Base-by-base conservation (phyloP, 495 filamentous ascomycete species). In the Collariella sp. region DNA sequence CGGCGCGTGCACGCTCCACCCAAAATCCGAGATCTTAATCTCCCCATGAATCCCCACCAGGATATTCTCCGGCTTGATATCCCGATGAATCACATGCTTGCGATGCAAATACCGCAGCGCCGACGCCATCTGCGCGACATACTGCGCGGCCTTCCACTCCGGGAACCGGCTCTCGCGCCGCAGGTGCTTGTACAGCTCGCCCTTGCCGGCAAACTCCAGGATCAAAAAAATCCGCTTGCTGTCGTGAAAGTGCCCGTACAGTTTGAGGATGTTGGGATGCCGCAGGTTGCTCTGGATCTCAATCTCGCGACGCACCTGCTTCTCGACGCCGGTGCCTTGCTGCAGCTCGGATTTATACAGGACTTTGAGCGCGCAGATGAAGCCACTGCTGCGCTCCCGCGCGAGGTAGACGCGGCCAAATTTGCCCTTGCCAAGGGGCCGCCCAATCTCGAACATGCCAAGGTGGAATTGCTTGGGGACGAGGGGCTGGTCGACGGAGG, bases 21-120 rank as follows among this genome's bases (percentile, higher is more conserved):
- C 93, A 63, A 98, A 98, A 70, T 98, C 93, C 5, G 88, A 91
- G 66, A 98, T 91, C 71, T 98, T 98, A 72, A 98, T 95, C 72
- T 98, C 93, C 39, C 91, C 93, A 65, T 97, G 91, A 49, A 98
- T 91, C 18, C 93, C 93, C 35, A 98, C 84, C 15, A 98, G 82
- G 60, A 98, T 98, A 63, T 98, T 98, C 71, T 98, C 93, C 11
- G 93, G 93, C 74, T 98, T 98, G 74, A 98, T 98, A 61, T 98
- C 93, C 41, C 93, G 84, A 63, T 98, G 93, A 74, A 98, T 98
- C 59, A 98, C 89, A 67, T 98, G 93, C 74, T 98, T 97, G 67
- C 87, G 88, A 73, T 98, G 93, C 22, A 97, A 75, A 61, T 97
- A 97, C 54, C 81, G 83, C 60, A 98, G 72, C 20, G 93, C 93